Evolutionary conservation across 176 grass and related monocot genomes (phyloP).

Genomic region (Carex littledalei): DNA sequence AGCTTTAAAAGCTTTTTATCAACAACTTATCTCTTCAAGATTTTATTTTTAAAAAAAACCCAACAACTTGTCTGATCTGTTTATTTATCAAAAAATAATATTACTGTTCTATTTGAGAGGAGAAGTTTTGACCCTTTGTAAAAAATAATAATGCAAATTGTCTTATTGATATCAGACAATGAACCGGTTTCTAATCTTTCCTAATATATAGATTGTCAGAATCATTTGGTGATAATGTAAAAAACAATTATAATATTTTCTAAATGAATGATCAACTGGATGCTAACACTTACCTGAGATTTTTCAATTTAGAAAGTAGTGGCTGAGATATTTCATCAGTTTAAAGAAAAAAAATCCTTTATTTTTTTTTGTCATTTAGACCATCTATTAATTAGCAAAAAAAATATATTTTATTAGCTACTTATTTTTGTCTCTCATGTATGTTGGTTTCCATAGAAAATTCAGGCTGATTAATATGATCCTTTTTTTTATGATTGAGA

Average conservation of each 20-base stretch:
- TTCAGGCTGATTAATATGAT: too few species aligned
- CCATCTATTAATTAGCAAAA: too few species aligned
- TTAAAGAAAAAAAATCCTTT: neutral
- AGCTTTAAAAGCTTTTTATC: neutral
- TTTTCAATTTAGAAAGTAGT: neutral
- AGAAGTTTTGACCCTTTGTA: neutral
- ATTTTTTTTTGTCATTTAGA: too few species aligned
- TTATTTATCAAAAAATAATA: neutral
- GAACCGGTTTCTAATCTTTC: neutral
- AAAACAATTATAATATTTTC: neutral
- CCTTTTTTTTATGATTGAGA: neutral
- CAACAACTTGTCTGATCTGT: too few species aligned
- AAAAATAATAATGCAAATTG: neutral
- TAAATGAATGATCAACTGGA: neutral
- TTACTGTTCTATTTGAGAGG: conserved; percentile 3
- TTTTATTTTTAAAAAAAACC: too few species aligned
- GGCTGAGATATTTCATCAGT: neutral
- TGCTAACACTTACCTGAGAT: neutral
- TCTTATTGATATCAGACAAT: neutral
- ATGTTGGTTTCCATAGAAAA: too few species aligned
- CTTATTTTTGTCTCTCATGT: too few species aligned
- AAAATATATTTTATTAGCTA: too few species aligned
- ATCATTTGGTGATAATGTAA: neutral
- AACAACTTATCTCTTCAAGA: too few species aligned
- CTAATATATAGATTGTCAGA: neutral